Evolutionary conservation across 2,329 filamentous ascomycete species (phyloP).

Genomic region (Penicillium sp.): DNA sequence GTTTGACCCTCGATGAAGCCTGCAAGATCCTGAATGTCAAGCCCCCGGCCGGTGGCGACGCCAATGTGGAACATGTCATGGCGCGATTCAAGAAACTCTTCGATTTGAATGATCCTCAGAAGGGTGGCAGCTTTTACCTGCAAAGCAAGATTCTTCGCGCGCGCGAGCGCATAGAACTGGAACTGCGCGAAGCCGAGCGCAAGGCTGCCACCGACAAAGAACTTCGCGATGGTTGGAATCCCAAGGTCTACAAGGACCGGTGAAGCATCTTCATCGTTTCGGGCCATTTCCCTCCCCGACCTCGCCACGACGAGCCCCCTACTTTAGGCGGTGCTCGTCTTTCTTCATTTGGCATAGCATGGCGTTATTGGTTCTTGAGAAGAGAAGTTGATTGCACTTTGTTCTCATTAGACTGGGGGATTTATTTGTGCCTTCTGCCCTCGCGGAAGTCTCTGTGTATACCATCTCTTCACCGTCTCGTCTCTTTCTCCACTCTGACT

Average conservation of each 20-base stretch:
- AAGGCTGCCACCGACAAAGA: constrained; percentile 70
- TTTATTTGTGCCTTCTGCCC: constrained; percentile 1
- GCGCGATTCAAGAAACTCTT: constrained; percentile 91
- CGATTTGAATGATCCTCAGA: constrained; percentile 88
- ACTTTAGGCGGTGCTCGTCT: constrained; percentile 11
- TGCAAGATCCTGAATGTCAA: constrained; percentile 97
- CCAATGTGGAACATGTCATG: constrained; percentile 72
- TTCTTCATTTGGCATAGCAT: constrained; percentile 37
- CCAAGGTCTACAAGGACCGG: constrained; percentile 88
- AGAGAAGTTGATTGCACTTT: constrained; percentile 20
- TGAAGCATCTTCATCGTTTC: constrained; percentile 36
- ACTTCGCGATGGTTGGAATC: constrained; percentile 79
- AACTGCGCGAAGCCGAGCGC: constrained; percentile 67
- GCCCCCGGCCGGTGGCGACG: constrained; percentile 70
- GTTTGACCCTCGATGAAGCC: constrained; percentile 90
- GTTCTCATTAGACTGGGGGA: constrained; percentile 15
- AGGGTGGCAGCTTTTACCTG: constrained; percentile 95
- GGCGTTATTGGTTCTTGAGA: constrained; percentile 34
- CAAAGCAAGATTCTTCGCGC: constrained; percentile 95
- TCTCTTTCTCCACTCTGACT: constrained; percentile 24
- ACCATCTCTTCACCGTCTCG: constrained; percentile 10
- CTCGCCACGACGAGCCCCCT: constrained; percentile 3
- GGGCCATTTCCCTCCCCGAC: too few species aligned
- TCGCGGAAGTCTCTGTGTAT: constrained; percentile 18
- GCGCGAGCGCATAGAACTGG: constrained; percentile 83